These are phyloP conservation scores for Pisolithus albus DNA, from an alignment of 768 basidiomycete genomes.

Conservation along the genomic window DNA sequence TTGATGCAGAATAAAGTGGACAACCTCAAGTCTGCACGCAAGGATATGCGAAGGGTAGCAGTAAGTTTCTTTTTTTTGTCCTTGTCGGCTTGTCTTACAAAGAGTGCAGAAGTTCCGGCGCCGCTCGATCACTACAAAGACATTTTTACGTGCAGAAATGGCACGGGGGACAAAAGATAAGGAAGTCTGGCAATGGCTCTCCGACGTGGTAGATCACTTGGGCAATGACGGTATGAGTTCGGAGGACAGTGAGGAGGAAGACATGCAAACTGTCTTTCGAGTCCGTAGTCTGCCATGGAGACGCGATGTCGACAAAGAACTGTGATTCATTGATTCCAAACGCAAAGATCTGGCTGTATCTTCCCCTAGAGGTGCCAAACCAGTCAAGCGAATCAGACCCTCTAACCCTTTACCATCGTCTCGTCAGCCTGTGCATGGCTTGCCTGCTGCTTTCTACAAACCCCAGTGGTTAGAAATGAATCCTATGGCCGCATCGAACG, in stretches of 20 bases:
- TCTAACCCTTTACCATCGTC: not conserved
- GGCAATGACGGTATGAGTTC: constrained; percentile 7
- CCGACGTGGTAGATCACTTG: not conserved
- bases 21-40: not conserved
- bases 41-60: not conserved
- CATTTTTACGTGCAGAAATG: not conserved
- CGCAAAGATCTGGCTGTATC: not conserved
- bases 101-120: not conserved
- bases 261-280: not conserved
- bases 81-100: not conserved
- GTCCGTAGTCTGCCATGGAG: not conserved
- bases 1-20: not conserved
- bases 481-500: too few relatives aligned
- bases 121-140: not conserved
- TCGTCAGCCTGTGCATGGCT: not conserved
- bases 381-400: not conserved
- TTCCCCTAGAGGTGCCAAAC: constrained; percentile 3
- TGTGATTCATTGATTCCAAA: constrained; percentile 3
- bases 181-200: not conserved
- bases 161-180: not conserved
- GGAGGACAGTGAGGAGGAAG: constrained; percentile 3
- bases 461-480: too few relatives aligned
- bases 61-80: not conserved
- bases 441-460: not conserved
- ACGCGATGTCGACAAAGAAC: constrained; percentile 2